phyloP scores from a whole-genome alignment of 371 early-diverging fungal genomes.

The Rhizopus stolonifer region DNA sequence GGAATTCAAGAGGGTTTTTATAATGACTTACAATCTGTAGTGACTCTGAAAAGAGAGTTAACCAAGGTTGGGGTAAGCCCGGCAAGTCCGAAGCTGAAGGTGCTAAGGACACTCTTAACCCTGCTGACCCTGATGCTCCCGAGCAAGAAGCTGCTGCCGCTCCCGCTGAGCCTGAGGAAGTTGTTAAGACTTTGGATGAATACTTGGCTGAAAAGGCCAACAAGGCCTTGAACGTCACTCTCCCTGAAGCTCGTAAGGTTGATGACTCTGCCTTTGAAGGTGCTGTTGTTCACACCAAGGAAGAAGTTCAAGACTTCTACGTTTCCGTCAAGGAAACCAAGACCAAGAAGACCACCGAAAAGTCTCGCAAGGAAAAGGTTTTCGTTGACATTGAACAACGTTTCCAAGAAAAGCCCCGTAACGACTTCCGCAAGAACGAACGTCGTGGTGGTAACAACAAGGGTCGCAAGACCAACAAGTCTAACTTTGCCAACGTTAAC shows the following conservation, averaged over 20 bases:
- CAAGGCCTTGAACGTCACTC: slow-evolving; percentile 62
- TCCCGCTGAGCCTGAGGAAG: slow-evolving; percentile 65
- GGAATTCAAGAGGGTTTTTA: no score
- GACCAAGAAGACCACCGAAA: slow-evolving; percentile 39
- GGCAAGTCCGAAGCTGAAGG: slow-evolving; percentile 45
- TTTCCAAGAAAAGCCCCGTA: slow-evolving; percentile 48
- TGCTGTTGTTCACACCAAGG: slow-evolving; percentile 67
- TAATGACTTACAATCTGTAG: no score
- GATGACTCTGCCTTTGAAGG: slow-evolving; percentile 81
- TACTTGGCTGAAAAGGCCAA: slow-evolving; percentile 72
- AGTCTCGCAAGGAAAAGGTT: slow-evolving; percentile 57
- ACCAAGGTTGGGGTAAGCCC: slow-evolving; percentile 76
- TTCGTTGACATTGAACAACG: slow-evolving; percentile 52
- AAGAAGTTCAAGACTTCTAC: slow-evolving; percentile 64
- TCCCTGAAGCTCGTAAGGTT: slow-evolving; percentile 67
- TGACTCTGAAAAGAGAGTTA: slow-evolving; percentile 53
- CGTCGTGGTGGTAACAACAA: slow-evolving; percentile 41
- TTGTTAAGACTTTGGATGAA: slow-evolving; percentile 76
- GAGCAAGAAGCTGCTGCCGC: slow-evolving; percentile 36
- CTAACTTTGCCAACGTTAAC: slow-evolving; percentile 60
- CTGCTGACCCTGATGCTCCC: slow-evolving; percentile 44
- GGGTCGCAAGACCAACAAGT: slow-evolving; percentile 40
- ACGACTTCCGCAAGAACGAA: slow-evolving; percentile 36
- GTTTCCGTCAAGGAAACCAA: slow-evolving; percentile 59
- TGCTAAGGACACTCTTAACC: slow-evolving; percentile 30